A percentile compares a stretch with the other conserved stretches of the same genome.
phyloP scores from a whole-genome alignment of 2,329 filamentous ascomycete species.

The Cytospora mali region DNA sequence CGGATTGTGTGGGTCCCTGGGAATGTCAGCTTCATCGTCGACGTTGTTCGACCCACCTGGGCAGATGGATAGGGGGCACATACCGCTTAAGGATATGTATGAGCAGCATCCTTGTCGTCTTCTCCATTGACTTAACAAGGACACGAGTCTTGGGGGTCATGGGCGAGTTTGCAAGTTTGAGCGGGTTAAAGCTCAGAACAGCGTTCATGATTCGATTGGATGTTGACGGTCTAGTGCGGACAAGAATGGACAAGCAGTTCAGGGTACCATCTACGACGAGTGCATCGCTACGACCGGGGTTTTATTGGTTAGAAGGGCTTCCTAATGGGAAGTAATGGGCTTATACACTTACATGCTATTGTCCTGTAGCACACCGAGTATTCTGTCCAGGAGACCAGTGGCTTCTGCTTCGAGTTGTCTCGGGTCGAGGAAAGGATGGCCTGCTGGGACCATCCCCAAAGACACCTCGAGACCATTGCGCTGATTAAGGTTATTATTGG shows the following conservation, averaged over 20 bases:
- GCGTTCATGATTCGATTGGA: conserved; percentile 84
- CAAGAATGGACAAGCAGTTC: conserved; percentile 81
- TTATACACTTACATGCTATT: conserved; percentile 66
- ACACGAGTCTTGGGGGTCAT: conserved; percentile 80
- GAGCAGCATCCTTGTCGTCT: conserved; percentile 82
- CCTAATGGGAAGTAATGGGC: neutral
- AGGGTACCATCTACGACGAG: conserved; percentile 88
- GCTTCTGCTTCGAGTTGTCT: conserved; percentile 90
- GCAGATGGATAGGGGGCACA: conserved; percentile 32
- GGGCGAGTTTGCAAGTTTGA: conserved; percentile 75
- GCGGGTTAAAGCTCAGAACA: conserved; percentile 87
- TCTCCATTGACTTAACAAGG: conserved; percentile 89
- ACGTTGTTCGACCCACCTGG: neutral
- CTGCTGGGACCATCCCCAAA: conserved; percentile 79
- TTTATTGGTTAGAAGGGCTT: conserved; percentile 31
- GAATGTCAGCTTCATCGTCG: conserved; percentile 28
- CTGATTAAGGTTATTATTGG: conserved; percentile 42
- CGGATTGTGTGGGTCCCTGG: conserved; percentile 78
- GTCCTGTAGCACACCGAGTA: conserved; percentile 84
- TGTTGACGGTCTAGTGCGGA: conserved; percentile 79
- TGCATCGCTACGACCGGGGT: conserved; percentile 66
- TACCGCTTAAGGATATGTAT: conserved; percentile 81
- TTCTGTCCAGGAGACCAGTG: conserved; percentile 84
- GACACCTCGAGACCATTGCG: conserved; percentile 81
- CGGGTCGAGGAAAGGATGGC: conserved; percentile 78